Evolutionary conservation across 352 stramenopile species (phyloP).

Genomic region (Bremia lactucae): DNA sequence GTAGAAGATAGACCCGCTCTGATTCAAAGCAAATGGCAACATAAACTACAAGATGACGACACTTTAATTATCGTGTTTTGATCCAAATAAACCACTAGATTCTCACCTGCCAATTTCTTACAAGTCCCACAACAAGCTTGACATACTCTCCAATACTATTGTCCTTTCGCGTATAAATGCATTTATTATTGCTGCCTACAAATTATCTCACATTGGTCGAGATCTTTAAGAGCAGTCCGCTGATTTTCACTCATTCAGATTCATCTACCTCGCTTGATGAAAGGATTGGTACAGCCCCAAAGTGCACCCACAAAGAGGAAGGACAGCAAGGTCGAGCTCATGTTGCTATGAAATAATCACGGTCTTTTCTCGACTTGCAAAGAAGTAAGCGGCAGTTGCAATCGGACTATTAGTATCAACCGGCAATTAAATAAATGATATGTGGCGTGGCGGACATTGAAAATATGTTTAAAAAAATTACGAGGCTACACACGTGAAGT

Average conservation of each 20-base stretch:
- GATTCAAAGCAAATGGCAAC: constrained; percentile 72
- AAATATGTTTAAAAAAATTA: too few relatives aligned
- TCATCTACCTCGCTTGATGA: constrained; percentile 79
- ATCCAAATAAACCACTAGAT: neutral
- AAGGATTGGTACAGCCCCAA: constrained; percentile 79
- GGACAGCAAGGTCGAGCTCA: constrained; percentile 39
- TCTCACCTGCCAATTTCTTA: constrained; percentile 66
- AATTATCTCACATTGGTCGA: neutral
- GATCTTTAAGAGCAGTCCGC: neutral
- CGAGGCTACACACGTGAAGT: too few relatives aligned
- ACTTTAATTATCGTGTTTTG: neutral
- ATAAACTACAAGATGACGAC: constrained; percentile 39
- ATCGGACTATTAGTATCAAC: too few relatives aligned
- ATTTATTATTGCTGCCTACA: constrained; percentile 36
- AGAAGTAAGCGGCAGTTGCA: too few relatives aligned
- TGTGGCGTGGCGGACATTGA: too few relatives aligned
- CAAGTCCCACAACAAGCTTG: constrained; percentile 33
- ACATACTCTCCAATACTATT: constrained; percentile 46
- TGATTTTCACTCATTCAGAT: neutral
- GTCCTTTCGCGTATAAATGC: constrained; percentile 46
- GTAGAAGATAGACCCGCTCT: constrained; percentile 75
- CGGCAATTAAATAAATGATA: too few relatives aligned
- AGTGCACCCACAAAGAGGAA: constrained; percentile 79
- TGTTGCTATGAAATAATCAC: too few relatives aligned
- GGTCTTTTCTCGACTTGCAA: too few relatives aligned